Base-by-base conservation (phyloP, 1,139 yeast genomes). In the Debaryomycetaceae sp. region DNA sequence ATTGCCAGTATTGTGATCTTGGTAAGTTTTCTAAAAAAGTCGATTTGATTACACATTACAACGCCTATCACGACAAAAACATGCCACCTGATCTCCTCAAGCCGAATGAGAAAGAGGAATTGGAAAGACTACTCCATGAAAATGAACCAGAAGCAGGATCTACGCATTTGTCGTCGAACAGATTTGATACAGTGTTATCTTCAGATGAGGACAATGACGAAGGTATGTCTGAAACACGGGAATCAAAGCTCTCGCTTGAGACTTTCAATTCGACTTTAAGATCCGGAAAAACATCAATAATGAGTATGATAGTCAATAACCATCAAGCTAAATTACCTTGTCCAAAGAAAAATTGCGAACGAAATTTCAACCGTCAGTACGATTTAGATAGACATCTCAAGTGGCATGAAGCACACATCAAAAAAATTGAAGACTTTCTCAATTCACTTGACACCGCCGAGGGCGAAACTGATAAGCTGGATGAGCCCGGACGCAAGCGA, bases 381-480 rank as follows among this genome's bases (percentile, higher is more conserved):
- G 85, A 81, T 54, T 58, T 80, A 34, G 57, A 60, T 22, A 66
- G 85, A 40, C 88, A 83, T 56, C 51, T 81, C 41, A 62, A 59
- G 36, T 80, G 85, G 85, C 87, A 82, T 55, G 68, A 70, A 8
- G 62, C 63, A 22, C 70, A 71, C 34, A 53, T 66, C 46, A 50
- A 50, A 38, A 66, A 62, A 50, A 63, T 73, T 9, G 70, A 68
- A 44, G 49, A 49, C 7, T 72, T 63, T 44, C 60, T 74, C 47
- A 54, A 53, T 6, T 59, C 68, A 1, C 53, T 72, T 36, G 63
- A 62, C 20, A 37, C 37, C 13, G n/a, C 27, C 17, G 22, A 33
- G 6, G 22, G 17, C 9, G 35, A 11, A 6, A 9, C 41, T 30
- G 31, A 37, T 13, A 42, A 39, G 17, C 23, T 5, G 39, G 36